Base-by-base conservation (phyloP, 768 basidiomycete species). In the Mrakia gelida region DNA sequence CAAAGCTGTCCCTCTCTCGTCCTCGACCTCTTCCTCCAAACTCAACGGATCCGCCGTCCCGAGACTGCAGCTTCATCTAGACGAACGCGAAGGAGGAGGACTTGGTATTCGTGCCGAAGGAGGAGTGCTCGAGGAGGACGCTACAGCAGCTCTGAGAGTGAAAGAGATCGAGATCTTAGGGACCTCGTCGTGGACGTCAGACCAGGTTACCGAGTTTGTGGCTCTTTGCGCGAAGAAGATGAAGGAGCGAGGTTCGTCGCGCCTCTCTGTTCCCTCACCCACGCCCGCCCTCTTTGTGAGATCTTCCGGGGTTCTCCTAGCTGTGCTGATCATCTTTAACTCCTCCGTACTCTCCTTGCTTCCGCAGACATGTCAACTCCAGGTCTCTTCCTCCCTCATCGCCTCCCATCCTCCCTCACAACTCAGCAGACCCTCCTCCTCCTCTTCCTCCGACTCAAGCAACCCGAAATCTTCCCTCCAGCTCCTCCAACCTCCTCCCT, bases 201-300 rank as follows among this genome's bases (percentile, higher is more conserved):
- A 73, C 10, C 26, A 73, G 41, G 73, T 73, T 4, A 38, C 45
- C 6, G 73, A 73, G 30, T 73, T 73, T 16, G 54, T 73, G 3
- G 34, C n/a, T 11, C 30, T 62, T 8, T 26, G n/a, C 7, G 73
- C 9, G 7, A 34, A 61, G 34, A 62, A 56, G 32, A 73, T 73
- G 73, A 73, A 61, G 54, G 73, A 62, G 28, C 30, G 61, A 73
- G 73, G 73, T 73, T 4, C 30, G 73, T 73, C 56, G 28, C 52
- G 23, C 52, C 21, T 34, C 21, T 54, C 30, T 73, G 41, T 21
- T 56, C 7, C 56, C 21, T n/a, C 8, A 30, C 30, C 9, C 1
- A 15, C 6, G 28, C 54, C 52, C 32, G 28, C 49, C 16, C n/a
- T 52, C 43, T 15, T 32, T 32, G 6, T 23, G 15, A 7, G 15